These are phyloP conservation scores for Sugiyamaella pinicola DNA, from an alignment of 1,139 yeast species.

Conservation along the genomic window DNA sequence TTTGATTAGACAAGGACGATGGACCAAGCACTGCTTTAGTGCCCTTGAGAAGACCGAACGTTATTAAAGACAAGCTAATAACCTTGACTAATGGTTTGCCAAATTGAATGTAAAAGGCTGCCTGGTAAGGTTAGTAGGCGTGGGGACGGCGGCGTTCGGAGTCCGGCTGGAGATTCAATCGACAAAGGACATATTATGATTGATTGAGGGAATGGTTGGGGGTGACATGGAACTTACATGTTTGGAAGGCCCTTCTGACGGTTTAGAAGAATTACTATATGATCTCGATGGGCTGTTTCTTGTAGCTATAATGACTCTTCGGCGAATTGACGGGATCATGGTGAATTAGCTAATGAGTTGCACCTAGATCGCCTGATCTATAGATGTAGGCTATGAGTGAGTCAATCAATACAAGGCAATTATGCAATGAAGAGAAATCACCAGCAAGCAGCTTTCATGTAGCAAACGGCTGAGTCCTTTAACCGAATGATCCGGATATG, in stretches of 20 bases:
- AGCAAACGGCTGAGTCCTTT: no score
- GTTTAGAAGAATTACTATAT: conserved; percentile 2
- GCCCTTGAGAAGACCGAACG: conserved; percentile 29
- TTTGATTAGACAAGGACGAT: no score
- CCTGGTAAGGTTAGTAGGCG: conserved; percentile 19
- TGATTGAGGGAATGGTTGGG: background rate
- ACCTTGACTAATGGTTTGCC: conserved; percentile 32
- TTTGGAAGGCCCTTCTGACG: conserved; percentile 15
- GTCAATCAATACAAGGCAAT: background rate
- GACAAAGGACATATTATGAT: background rate
- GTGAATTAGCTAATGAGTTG: background rate
- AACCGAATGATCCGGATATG: conserved; percentile 7
- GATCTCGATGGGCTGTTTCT: background rate
- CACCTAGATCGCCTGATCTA: background rate
- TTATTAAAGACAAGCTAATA: conserved; percentile 27
- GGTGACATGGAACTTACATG: conserved; percentile 18
- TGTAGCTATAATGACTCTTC: background rate
- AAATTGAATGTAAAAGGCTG: conserved; percentile 30
- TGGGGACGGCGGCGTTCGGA: conserved; percentile 1
- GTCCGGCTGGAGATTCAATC: background rate
- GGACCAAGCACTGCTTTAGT: conserved; percentile 5
- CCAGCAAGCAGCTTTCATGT: no score
- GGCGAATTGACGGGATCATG: background rate
- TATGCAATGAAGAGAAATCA: background rate
- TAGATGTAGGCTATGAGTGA: background rate